Base-by-base conservation (phyloP, 164 flowering plant genomes). In the Nelumbo lutea region DNA sequence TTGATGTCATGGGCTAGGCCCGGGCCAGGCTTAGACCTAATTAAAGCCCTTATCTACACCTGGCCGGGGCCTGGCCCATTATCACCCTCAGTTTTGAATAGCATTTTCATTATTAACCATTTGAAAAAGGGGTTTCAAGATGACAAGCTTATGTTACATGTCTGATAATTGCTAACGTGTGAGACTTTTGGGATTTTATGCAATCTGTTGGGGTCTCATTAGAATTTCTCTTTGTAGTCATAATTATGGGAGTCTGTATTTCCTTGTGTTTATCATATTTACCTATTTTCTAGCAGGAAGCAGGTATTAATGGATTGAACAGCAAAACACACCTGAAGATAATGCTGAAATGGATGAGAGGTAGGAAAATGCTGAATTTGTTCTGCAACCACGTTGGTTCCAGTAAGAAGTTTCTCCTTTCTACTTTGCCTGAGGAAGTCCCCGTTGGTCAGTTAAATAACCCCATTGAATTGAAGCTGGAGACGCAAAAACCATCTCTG, bases 241-340 rank as follows among this genome's bases (percentile, higher is more conserved):
- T 14, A 38, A 38, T 39, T 46, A 6, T 57, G 59, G 27, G 27
- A 27, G 27, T 27, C 27, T 27, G 27, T 27, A 27, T 27, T 27
- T 27, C 27, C 27, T 27, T 27, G 27, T 0, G 27, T 27, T 27
- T 27, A 27, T 27, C 27, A 27, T 27, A 27, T 27, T 27, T 27
- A 27, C 27, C 27, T 27, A 27, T 57, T 27, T 65, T 65, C 69
- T 39, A 13, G 58, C 69, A 90, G 91, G 97, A 89, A 64, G 89
- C 88, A 70, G 79, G 84, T 56, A 66, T 89, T 47, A 72, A 70
- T 66, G 91, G 95, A 69, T 73, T 91, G 79, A 83, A 67, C 80
- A 88, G 95, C 87, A 89, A 91, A 82, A 87, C 94, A 41, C 97
- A 86, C 73, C 74, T 90, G 92, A 90, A 88, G 77, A 15, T 89